Evolutionary conservation across 2,329 filamentous ascomycete genomes (phyloP).

Genomic region (Trichophyton equinum): DNA sequence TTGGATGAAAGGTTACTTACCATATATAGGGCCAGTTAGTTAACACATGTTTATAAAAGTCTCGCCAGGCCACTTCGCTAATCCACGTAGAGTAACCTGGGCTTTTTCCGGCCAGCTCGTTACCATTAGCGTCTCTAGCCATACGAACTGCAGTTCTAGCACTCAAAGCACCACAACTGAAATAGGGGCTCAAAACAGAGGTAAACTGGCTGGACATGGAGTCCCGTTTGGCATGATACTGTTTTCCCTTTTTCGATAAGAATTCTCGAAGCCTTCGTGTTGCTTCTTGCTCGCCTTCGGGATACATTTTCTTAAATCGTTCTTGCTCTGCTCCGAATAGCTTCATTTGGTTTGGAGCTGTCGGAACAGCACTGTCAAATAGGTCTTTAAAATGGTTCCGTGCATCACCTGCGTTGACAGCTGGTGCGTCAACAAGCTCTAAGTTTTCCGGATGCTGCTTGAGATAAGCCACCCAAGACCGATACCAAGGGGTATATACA

Average conservation of each 20-base stretch:
- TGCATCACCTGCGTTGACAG: constrained; percentile 40
- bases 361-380: constrained; percentile 51
- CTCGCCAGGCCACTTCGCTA: constrained; percentile 71
- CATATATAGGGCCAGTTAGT: constrained; percentile 66
- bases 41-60: constrained; percentile 79
- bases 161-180: constrained; percentile 56
- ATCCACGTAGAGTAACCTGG: constrained; percentile 62
- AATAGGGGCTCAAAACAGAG: constrained; percentile 58
- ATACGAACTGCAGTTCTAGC: constrained; percentile 53
- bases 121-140: constrained; percentile 50
- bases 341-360: constrained; percentile 50
- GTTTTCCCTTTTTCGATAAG: constrained; percentile 47
- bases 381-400: constrained; percentile 40
- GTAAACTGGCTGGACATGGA: constrained; percentile 52
- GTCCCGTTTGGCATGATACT: constrained; percentile 55
- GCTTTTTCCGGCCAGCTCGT: constrained; percentile 52
- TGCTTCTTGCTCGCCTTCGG: constrained; percentile 64
- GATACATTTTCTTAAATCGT: constrained; percentile 51
- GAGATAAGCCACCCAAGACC: constrained; percentile 60
- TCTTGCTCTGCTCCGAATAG: constrained; percentile 48
- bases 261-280: constrained; percentile 52
- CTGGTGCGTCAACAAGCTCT: constrained; percentile 46
- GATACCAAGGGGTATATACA: constrained; percentile 74
- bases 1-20: constrained; percentile 18
- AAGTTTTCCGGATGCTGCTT: constrained; percentile 58